Percentiles rank a stretch among this genome's conserved stretches.
phyloP scores from a whole-genome alignment of 495 filamentous ascomycete species.

The Clavariopsis aquatica region DNA sequence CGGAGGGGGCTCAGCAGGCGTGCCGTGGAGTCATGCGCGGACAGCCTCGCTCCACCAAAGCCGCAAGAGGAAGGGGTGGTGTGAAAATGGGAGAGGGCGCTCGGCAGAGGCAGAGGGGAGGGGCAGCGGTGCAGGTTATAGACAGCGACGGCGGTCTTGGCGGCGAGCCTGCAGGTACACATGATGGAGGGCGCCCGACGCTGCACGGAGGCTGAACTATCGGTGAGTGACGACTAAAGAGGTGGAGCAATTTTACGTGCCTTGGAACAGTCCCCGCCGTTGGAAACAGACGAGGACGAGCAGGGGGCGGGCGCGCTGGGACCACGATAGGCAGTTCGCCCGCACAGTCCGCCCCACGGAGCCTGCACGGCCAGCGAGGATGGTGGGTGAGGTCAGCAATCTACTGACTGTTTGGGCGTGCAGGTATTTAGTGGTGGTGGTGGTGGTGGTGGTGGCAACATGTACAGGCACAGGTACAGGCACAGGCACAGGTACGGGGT shows the following conservation, averaged over 20 bases:
- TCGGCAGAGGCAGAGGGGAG: conserved; percentile 23
- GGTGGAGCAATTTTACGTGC: conserved; percentile 34
- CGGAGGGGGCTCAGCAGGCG: conserved; percentile 25
- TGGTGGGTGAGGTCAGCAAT: conserved; percentile 7
- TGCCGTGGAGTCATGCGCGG: conserved; percentile 30
- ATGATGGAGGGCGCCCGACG: conserved; percentile 11
- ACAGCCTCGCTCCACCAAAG: conserved; percentile 28
- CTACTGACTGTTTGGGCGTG: too few relatives aligned
- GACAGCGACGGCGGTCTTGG: conserved; percentile 14
- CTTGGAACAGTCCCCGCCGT: conserved; percentile 24
- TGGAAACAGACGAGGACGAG: conserved; percentile 24
- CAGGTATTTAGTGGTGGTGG: not conserved
- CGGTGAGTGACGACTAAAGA: conserved; percentile 29
- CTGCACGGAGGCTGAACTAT: conserved; percentile 35
- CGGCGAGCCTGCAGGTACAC: conserved; percentile 16
- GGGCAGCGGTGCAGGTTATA: conserved; percentile 20
- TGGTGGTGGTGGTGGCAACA: not conserved
- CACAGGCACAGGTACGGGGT: too few relatives aligned
- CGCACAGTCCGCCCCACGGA: conserved; percentile 22
- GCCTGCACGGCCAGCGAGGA: conserved; percentile 20
- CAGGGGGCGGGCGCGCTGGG: not conserved
- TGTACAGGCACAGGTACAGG: too few relatives aligned
- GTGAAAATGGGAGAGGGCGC: conserved; percentile 13
- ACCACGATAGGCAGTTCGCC: conserved; percentile 34
- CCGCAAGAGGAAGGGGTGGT: conserved; percentile 24